Evolutionary conservation across 108 stramenopile genomes (phyloP), one percentile per base, ranked within the genome.

Genomic region (Cafeteria roenbergensis): DNA sequence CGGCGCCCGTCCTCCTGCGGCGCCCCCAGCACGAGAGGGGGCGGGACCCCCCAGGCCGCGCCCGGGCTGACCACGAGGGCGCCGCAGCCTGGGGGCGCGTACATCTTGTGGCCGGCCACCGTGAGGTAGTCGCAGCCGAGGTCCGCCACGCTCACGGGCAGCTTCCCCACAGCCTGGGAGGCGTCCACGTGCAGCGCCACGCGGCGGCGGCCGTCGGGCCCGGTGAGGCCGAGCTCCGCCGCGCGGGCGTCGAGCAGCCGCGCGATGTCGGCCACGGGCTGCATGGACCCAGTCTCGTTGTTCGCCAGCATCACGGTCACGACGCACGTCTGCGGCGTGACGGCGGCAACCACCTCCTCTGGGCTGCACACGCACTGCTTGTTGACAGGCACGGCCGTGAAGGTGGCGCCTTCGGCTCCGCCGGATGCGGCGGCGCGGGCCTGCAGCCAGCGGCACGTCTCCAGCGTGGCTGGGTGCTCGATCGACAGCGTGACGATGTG

Each of bases 281-380:
- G 91, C n/a, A 97, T 54, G 22, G 91, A 78, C 35, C 89, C 88
- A 20, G 87, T 82, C 77, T 97, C 96, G 68, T 95, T 98, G 73
- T 98, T 94, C 36, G 93, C 90, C 51, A 89, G 78, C 93, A 95
- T 94, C 37, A 98, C 57, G 28, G 93, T 94, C 32, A 98, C 90
- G n/a, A 94, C 73, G 1, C 82, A 78, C 3, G 90, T 93, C 37
- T 76, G 63, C 14, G 62, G 54, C 48, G 63, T 73, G 34, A 93
- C 72, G 21, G 92, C 90, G n/a, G 51, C 63, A 21, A 93, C 78
- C 68, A 78, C 84, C 8, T 71, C 50, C 17, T 75, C 68, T 37
- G 70, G 61, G 38, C 93, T 91, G 34, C n/a, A n/a, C n/a, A 84
- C 30, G 35, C 93, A 92, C 34, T 88, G 80, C 0, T 56, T 38